phyloP scores from a whole-genome alignment of 2,329 filamentous ascomycete species.

The Curvularia verruculosa region DNA sequence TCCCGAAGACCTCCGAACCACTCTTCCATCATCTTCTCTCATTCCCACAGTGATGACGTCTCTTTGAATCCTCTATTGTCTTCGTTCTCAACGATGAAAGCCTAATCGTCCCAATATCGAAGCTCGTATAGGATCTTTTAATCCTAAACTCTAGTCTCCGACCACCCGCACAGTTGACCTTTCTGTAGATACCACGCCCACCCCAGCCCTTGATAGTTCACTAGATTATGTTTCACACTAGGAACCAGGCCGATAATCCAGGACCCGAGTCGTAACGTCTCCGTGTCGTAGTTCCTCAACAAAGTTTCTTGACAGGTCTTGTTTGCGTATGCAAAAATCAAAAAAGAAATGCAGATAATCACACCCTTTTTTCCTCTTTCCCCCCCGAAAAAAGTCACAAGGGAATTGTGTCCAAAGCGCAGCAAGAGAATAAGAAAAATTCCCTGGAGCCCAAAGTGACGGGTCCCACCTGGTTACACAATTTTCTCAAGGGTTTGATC shows the following conservation, averaged over 20 bases:
- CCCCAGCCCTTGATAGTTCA: not conserved
- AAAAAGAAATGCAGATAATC: slow-evolving; percentile 1
- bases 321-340: slow-evolving; percentile 3
- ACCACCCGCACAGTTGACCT: not conserved
- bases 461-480: not conserved
- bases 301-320: not conserved
- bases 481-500: not conserved
- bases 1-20: slow-evolving; percentile 46
- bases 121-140: not conserved
- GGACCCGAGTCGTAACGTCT: too few relatives aligned
- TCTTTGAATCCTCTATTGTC: not conserved
- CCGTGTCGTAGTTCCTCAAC: not conserved
- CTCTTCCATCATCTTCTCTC: slow-evolving; percentile 50
- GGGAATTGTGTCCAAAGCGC: not conserved
- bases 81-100: not conserved
- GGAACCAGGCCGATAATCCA: not conserved
- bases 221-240: not conserved
- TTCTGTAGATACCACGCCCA: not conserved
- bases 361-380: not conserved
- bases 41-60: slow-evolving; percentile 39
- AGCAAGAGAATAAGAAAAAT: not conserved
- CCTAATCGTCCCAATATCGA: not conserved
- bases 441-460: not conserved
- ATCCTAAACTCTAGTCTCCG: not conserved
- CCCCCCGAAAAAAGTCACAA: not conserved